Percentiles rank a stretch among this genome's conserved stretches.
phyloP scores from a whole-genome alignment of 1,284 basidiomycete genomes.

The Albatrellus sp. region DNA sequence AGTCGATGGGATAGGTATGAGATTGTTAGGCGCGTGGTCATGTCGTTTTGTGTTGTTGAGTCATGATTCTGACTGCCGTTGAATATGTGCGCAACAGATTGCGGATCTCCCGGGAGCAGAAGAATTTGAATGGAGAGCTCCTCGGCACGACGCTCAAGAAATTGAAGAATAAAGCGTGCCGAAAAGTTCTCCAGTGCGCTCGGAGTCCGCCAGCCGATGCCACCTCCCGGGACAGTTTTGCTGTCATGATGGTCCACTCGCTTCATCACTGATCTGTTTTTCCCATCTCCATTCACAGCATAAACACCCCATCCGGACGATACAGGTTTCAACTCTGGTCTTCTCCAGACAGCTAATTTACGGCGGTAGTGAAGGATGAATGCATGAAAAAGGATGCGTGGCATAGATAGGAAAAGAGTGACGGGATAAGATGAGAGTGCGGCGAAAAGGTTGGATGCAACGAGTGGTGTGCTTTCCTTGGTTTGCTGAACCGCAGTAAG shows the following conservation, averaged over 20 bases:
- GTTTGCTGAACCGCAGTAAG: constrained; percentile 34
- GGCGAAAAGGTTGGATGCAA: constrained; percentile 26
- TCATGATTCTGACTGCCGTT: constrained; percentile 1
- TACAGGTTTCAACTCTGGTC: constrained; percentile 47
- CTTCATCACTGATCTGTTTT: neutral
- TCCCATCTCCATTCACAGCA: neutral
- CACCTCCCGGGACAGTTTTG: too few species aligned
- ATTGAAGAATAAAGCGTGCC: constrained; percentile 20
- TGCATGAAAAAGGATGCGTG: constrained; percentile 58
- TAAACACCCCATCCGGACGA: constrained; percentile 8
- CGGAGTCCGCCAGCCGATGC: constrained; percentile 35
- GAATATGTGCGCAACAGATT: constrained; percentile 15
- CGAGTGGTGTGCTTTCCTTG: constrained; percentile 27
- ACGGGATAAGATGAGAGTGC: constrained; percentile 39
- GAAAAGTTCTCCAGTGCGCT: constrained; percentile 29
- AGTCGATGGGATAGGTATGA: constrained; percentile 39
- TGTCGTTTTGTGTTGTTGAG: constrained; percentile 1
- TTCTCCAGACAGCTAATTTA: constrained; percentile 45
- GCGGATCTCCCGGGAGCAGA: constrained; percentile 28
- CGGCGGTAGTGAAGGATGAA: constrained; percentile 56
- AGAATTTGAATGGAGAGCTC: constrained; percentile 23
- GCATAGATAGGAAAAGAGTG: constrained; percentile 44
- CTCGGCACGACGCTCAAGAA: constrained; percentile 22
- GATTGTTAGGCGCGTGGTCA: constrained; percentile 23
- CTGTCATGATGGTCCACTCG: constrained; percentile 3